phyloP scores from a whole-genome alignment of 2,329 filamentous ascomycete species.

The Phaeosphaeriaceae sp. region DNA sequence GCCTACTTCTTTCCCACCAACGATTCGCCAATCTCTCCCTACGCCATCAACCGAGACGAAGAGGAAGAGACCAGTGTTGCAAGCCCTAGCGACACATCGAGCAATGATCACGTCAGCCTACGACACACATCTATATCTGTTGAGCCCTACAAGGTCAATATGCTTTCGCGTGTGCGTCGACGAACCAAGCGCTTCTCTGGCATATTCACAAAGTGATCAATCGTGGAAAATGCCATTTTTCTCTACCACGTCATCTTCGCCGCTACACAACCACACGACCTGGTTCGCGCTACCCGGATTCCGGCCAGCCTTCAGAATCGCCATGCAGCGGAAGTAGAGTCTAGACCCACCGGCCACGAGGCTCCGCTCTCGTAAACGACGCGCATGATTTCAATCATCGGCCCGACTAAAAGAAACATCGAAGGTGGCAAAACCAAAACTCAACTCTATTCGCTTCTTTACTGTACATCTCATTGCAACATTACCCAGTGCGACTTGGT shows the following conservation, averaged over 20 bases:
- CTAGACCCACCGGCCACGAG: slow-evolving; percentile 24
- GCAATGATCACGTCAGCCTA: slow-evolving; percentile 39
- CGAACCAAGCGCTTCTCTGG: slow-evolving; percentile 46
- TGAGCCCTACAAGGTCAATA: slow-evolving; percentile 36
- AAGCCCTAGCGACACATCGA: slow-evolving; percentile 45
- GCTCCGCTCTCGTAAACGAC: slow-evolving; percentile 6
- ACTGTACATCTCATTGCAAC: slow-evolving; percentile 18
- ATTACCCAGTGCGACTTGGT: slow-evolving; percentile 14
- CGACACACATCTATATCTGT: slow-evolving; percentile 38
- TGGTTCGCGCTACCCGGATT: slow-evolving; percentile 13
- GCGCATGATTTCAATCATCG: slow-evolving; percentile 19
- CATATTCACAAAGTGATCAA: slow-evolving; percentile 44
- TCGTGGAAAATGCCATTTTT: neutral
- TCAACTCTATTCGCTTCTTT: slow-evolving; percentile 28
- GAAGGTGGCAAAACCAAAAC: slow-evolving; percentile 8
- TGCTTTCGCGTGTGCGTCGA: slow-evolving; percentile 43
- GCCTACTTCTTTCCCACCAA: slow-evolving; percentile 44
- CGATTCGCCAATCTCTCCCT: slow-evolving; percentile 29
- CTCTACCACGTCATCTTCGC: slow-evolving; percentile 20
- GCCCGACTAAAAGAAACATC: slow-evolving; percentile 10
- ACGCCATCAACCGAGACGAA: slow-evolving; percentile 36
- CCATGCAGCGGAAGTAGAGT: slow-evolving; percentile 26
- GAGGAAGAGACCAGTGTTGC: slow-evolving; percentile 37
- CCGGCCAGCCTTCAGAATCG: slow-evolving; percentile 17
- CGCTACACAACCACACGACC: slow-evolving; percentile 22